Base-by-base conservation (phyloP, 106 monocot species). In the Acorus calamus region DNA sequence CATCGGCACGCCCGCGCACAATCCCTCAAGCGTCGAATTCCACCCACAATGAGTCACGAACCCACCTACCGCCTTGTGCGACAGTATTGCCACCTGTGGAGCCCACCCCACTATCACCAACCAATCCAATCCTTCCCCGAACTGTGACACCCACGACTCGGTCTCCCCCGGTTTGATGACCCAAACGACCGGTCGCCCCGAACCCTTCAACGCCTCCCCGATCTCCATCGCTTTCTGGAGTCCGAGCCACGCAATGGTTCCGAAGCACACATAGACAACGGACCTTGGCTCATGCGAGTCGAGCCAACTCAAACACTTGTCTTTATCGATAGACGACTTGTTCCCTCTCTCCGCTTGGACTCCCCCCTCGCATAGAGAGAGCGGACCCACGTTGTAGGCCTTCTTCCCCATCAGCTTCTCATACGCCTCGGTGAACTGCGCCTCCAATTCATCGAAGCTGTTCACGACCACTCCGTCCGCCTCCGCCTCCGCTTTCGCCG, bases 401-500 rank as follows among this genome's bases (percentile, higher is more conserved):
- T 67, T 74, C 79, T 73, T 84, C 7, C 74, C 74, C 2, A 59
- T 63, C 11, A 8, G 49, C 42, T 71, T 74, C 73, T 54, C 10
- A 63, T 81, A 86, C 6, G 48, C 2, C 3, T 86, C 71, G 4
- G 73, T 45, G 57, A 55, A 83, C 7, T 46, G 44, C 0, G 42
- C 56, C 69, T 92, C 91, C 63, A 92, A 11, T 5, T 76, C 91
- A 8, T 61, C 50, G 67, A 81, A 86, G 50, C 65, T 91, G 59
- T 92, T 92, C 11, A 79, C 52, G 6, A 86, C 69, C 44, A 86
- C 49, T 2, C 86, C 86, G 13, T 74, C 62, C 0, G 86, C 83
- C 0, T 62, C 46, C 4, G 44, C 13, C 62, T 81, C 81, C 0
- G 69, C 67, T 2, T 73, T 53, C 0, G 6, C 0, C 3, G 49